phyloP scores from a whole-genome alignment of 2,329 filamentous ascomycete species.

The Sclerotinia trifoliorum region DNA sequence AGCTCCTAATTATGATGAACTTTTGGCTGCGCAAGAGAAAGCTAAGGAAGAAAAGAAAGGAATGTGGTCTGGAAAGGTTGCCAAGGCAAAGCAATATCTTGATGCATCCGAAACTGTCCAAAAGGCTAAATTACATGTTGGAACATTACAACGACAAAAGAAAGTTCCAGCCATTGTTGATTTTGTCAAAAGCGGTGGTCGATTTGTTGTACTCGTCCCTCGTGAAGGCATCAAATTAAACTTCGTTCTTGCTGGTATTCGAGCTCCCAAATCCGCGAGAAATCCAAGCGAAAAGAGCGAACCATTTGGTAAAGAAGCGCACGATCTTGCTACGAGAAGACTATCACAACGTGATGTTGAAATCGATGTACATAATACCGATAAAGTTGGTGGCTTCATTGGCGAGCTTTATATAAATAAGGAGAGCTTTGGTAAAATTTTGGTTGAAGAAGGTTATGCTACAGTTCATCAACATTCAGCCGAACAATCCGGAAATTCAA shows the following conservation, averaged over 20 bases:
- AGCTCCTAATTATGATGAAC: conserved; percentile 89
- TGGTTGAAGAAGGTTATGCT: conserved; percentile 92
- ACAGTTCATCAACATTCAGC: conserved; percentile 93
- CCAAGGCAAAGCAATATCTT: conserved; percentile 76
- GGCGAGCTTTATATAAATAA: conserved; percentile 90
- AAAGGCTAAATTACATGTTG: conserved; percentile 92
- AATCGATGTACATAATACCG: conserved; percentile 89
- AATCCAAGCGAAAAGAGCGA: conserved; percentile 77
- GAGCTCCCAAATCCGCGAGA: conserved; percentile 82
- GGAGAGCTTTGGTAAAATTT: conserved; percentile 89
- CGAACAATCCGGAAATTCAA: conserved; percentile 87
- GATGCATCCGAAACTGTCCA: conserved; percentile 92
- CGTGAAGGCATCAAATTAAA: conserved; percentile 93
- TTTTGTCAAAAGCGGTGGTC: conserved; percentile 94
- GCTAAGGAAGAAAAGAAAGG: conserved; percentile 89
- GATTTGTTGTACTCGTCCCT: conserved; percentile 88
- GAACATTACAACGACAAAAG: conserved; percentile 83
- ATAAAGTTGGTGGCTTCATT: conserved; percentile 97
- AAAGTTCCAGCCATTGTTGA: conserved; percentile 92
- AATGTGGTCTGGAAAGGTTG: conserved; percentile 89
- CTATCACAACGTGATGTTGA: conserved; percentile 95
- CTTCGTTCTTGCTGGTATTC: conserved; percentile 89
- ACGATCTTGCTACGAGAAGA: conserved; percentile 84
- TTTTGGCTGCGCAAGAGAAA: conserved; percentile 74
- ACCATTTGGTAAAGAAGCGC: conserved; percentile 91